A percentile compares a stretch with the other conserved stretches of the same genome.
Conservation (phyloP, 352 stramenopile genomes). For the Globisporangium nagaii region DNA sequence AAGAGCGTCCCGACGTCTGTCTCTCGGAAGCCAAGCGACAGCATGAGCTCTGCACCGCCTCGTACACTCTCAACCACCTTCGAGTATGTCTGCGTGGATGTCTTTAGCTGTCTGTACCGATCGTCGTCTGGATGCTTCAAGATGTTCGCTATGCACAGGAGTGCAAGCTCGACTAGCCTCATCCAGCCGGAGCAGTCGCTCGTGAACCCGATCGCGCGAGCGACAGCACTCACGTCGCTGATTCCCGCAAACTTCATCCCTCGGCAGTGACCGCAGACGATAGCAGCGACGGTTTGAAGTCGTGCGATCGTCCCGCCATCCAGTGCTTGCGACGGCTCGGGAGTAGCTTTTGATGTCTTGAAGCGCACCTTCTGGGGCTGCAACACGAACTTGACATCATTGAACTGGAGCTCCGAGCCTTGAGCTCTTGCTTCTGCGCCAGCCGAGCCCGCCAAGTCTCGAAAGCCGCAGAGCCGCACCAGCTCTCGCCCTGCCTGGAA, state of each 20-base stretch:
- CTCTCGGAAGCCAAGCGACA: constrained; percentile 51
- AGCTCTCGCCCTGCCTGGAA: constrained; percentile 24
- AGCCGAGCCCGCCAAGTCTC: background rate
- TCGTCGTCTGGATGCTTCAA: constrained; percentile 33
- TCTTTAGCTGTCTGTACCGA: constrained; percentile 49
- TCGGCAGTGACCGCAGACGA: constrained; percentile 43
- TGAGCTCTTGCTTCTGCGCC: too few species aligned
- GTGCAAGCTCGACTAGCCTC: constrained; percentile 31
- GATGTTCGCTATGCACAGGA: constrained; percentile 52
- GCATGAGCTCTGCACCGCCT: constrained; percentile 36
- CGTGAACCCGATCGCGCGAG: constrained; percentile 24
- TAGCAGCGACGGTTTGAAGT: constrained; percentile 30
- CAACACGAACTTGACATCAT: constrained; percentile 18
- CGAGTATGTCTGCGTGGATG: constrained; percentile 39
- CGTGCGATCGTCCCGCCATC: constrained; percentile 22
- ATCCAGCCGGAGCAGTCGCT: constrained; percentile 19
- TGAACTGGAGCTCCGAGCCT: background rate
- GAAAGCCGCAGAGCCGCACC: constrained; percentile 33
- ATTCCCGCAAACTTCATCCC: constrained; percentile 28
- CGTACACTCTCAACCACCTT: constrained; percentile 25
- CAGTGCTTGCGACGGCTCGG: constrained; percentile 10
- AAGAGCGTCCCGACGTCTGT: constrained; percentile 30
- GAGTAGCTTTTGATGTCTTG: constrained; percentile 19
- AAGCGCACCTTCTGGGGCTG: constrained; percentile 37
- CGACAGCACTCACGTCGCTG: constrained; percentile 49